Evolutionary conservation across 352 stramenopile species (phyloP).

Genomic region (Discostella stelligera): DNA sequence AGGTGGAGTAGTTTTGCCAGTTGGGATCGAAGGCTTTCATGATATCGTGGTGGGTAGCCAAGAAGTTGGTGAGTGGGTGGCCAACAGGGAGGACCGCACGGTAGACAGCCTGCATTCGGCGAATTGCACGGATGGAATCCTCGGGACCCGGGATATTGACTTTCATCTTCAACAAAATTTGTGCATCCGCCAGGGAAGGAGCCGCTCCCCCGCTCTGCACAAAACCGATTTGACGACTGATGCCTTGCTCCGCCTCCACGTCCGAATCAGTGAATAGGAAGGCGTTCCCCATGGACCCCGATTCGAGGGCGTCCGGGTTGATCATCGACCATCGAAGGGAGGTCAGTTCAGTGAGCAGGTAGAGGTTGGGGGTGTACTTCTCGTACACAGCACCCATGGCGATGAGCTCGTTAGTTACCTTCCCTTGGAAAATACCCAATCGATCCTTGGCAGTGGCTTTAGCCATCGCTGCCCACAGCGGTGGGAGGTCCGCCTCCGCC

Average conservation of each 20-base stretch:
- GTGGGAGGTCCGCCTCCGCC: constrained; percentile 1
- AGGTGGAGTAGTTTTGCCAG: neutral
- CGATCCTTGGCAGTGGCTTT: constrained; percentile 9
- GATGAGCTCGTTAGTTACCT: constrained; percentile 6
- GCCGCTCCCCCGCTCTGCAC: neutral
- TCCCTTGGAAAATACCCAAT: constrained; percentile 10
- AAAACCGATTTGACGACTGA: neutral
- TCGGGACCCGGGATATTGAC: constrained; percentile 2
- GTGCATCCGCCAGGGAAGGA: constrained; percentile 5
- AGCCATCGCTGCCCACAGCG: constrained; percentile 3
- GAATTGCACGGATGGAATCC: neutral
- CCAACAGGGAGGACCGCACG: constrained; percentile 4
- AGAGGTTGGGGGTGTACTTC: neutral
- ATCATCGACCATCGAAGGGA: constrained; percentile 7
- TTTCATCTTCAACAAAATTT: constrained; percentile 6
- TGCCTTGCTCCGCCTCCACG: constrained; percentile 5
- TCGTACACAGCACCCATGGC: constrained; percentile 3
- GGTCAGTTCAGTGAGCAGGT: neutral
- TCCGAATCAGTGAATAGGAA: constrained; percentile 17
- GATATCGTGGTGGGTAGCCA: neutral
- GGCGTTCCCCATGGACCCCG: constrained; percentile 12
- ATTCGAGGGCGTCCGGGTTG: constrained; percentile 8
- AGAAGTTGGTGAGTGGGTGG: constrained; percentile 2
- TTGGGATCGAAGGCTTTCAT: constrained; percentile 5
- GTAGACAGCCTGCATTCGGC: neutral